phyloP scores from a whole-genome alignment of 1,284 basidiomycete genomes.

The Heterobasidion annosum region DNA sequence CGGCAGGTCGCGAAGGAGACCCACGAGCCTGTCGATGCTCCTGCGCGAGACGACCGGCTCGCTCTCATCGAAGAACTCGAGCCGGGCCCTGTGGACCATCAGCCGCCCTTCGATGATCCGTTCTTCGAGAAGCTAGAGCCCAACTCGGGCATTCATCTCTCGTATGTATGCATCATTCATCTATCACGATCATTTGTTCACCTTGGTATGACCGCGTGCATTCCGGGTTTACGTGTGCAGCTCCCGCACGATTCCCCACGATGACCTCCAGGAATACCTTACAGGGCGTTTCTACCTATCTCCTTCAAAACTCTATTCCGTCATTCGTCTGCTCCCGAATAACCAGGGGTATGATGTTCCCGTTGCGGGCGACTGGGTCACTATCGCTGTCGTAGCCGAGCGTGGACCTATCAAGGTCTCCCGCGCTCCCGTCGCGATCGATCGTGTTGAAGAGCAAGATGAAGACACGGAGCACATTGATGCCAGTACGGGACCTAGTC shows the following conservation, averaged over 20 bases:
- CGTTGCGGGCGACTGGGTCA: conserved; percentile 86
- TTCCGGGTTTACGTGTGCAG: conserved; percentile 27
- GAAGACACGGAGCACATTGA: conserved; percentile 17
- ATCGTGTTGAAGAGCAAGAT: conserved; percentile 31
- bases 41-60: conserved; percentile 55
- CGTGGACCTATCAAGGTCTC: conserved; percentile 66
- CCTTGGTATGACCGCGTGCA: neutral
- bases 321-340: conserved; percentile 66
- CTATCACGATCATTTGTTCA: conserved; percentile 1
- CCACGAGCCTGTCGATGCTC: neutral
- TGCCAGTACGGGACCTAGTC: conserved; percentile 12
- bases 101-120: conserved; percentile 57
- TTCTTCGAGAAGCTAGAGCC: conserved; percentile 75
- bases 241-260: conserved; percentile 66
- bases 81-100: conserved; percentile 69
- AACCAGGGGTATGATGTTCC: conserved; percentile 87
- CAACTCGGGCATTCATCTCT: conserved; percentile 80
- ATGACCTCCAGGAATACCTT: conserved; percentile 77
- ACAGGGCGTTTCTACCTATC: conserved; percentile 80
- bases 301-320: conserved; percentile 83
- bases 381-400: conserved; percentile 84
- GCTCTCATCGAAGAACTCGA: conserved; percentile 68
- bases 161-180: conserved; percentile 38
- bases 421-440: conserved; percentile 51
- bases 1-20: neutral